Evolutionary conservation across 805 yeast genomes (phyloP).

Genomic region (Teunomyces barrocoloradensis): DNA sequence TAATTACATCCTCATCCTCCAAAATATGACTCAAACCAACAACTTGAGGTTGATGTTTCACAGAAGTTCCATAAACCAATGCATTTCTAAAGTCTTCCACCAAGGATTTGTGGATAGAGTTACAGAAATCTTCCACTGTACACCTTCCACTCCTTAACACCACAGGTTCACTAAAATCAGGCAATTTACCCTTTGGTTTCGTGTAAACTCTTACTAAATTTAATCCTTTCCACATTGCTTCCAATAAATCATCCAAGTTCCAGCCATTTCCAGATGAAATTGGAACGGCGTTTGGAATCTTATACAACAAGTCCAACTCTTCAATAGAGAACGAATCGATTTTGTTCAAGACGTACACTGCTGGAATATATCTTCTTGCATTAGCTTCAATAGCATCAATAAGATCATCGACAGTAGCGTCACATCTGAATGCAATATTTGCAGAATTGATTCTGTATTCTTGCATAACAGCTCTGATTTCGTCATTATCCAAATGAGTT

Average conservation of each 20-base stretch:
- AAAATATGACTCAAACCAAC: constrained; percentile 84
- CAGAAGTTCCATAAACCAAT: constrained; percentile 88
- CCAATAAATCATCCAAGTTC: constrained; percentile 93
- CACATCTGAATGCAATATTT: constrained; percentile 94
- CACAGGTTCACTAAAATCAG: constrained; percentile 94
- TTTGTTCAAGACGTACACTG: constrained; percentile 90
- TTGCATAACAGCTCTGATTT: constrained; percentile 91
- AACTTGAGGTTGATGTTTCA: constrained; percentile 96
- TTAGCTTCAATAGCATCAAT: constrained; percentile 92
- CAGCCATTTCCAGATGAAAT: constrained; percentile 94
- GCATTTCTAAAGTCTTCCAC: constrained; percentile 94
- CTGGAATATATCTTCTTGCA: constrained; percentile 92
- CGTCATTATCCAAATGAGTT: constrained; percentile 88
- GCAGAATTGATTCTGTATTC: constrained; percentile 96
- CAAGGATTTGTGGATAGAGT: constrained; percentile 89
- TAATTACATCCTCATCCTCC: constrained; percentile 96
- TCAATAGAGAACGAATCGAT: constrained; percentile 93
- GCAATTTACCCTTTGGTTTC: constrained; percentile 90
- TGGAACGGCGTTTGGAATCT: constrained; percentile 97
- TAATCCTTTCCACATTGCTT: constrained; percentile 92
- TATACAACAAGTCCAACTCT: constrained; percentile 84
- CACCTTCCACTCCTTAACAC: constrained; percentile 80
- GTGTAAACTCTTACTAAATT: constrained; percentile 94
- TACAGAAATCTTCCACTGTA: constrained; percentile 93
- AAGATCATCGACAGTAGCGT: constrained; percentile 95